Base-by-base conservation (phyloP, 2,329 filamentous ascomycete genomes). In the Trichoderma aggressivum region DNA sequence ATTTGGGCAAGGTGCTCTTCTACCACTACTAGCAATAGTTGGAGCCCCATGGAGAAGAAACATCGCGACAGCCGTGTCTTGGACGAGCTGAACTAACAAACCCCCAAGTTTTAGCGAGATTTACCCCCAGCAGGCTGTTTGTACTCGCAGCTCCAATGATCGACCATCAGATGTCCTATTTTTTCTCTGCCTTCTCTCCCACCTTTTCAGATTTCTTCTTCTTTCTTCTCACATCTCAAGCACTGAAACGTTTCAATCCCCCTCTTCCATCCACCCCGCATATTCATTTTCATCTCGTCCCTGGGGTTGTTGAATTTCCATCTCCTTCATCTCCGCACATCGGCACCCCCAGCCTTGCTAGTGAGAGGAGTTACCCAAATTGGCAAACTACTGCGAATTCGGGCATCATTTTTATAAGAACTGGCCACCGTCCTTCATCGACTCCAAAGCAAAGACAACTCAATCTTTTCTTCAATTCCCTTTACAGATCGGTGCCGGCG, bases 101-200 rank as follows among this genome's bases (percentile, higher is more conserved):
- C 3, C 26, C 26, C 5, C 63, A 56, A 62, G 62, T 72, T 74
- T 73, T 74, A 72, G 74, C 74, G 74, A 75, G 61, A 75, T 75
- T 73, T 73, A 70, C 60, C 72, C 67, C 64, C 28, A 28, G 69
- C 50, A 28, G 16, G 11, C 21, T 18, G 24, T 36, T 43, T 55
- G 53, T 66, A 58, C 56, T 55, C 50, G 5, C 67, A 66, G 32
- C 73, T 66, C 63, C 55, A 61, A 62, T 67, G 61, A 69, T 72
- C 72, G 56, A 53, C 59, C 64, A 60, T 66, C 47, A 39, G 12
- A 4, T 58, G 56, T 60, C 68, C 59, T 62, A 34, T 69, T 68
- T 61, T 62, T 72, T 21, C 32, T 12, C 56, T 34, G 10, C 18
- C 30, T 58, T 58, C 73, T 70, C 71, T 74, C 24, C 47, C 14